Conservation (phyloP, 306 rosid genomes). For the Trifolium pratense region DNA sequence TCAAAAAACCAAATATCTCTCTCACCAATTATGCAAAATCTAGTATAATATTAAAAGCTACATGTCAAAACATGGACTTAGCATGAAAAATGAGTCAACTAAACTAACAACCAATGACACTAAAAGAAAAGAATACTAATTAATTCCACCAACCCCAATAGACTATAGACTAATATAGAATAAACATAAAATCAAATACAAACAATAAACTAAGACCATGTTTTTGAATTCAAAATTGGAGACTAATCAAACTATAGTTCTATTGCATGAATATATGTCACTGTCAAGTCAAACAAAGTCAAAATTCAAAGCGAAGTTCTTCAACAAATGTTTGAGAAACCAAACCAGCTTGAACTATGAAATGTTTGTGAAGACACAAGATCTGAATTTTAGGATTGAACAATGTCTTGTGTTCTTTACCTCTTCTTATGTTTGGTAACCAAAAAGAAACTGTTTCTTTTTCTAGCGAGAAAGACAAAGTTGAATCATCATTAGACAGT, state of each 20-base stretch:
- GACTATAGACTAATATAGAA: constrained; percentile 29
- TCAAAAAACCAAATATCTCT: constrained; percentile 56
- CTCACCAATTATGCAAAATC: constrained; percentile 50
- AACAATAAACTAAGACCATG: constrained; percentile 50
- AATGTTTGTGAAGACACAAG: constrained; percentile 52
- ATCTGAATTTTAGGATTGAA: constrained; percentile 49
- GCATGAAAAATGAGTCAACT: constrained; percentile 54
- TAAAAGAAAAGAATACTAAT: constrained; percentile 31
- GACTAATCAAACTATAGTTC: constrained; percentile 36
- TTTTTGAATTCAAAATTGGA: constrained; percentile 44
- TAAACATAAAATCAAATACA: constrained; percentile 45
- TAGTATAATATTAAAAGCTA: constrained; percentile 35
- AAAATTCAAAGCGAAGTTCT: constrained; percentile 47
- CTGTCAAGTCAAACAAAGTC: constrained; percentile 45
- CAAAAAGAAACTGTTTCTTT: constrained; percentile 28
- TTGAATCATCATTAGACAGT: neutral
- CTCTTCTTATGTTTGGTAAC: neutral
- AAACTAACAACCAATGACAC: constrained; percentile 50
- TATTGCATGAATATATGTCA: constrained; percentile 43
- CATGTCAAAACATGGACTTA: constrained; percentile 42
- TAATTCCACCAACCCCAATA: constrained; percentile 43
- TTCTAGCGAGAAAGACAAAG: constrained; percentile 18
- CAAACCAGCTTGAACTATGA: neutral
- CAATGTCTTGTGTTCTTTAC: neutral
- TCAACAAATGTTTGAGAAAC: constrained; percentile 43